Evolutionary conservation across 2,329 filamentous ascomycete species (phyloP), one percentile per base, ranked within the genome.

Genomic region (Arthrobotrys sinensis): DNA sequence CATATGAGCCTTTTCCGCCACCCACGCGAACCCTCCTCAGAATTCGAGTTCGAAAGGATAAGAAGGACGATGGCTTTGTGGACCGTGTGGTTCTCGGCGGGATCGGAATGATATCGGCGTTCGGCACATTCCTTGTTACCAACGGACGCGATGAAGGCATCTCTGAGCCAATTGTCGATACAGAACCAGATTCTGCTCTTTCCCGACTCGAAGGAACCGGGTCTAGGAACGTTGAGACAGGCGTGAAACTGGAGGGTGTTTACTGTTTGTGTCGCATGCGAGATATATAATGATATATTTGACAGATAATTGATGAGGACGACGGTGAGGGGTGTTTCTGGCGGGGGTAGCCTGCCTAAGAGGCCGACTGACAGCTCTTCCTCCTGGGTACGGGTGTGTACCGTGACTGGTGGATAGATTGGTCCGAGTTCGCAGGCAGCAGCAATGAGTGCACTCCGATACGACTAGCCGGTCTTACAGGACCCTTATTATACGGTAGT

Each of bases 91-190:
- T 87, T 86, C 87, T 87, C 88, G 85, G 86, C 87, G 86, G 86
- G 86, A 90, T 89, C 86, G 92, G 90, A 88, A 89, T 99, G 96
- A 98, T 91, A 94, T 94, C 89, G 91, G 96, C 94, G 96, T 97
- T 92, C 94, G 95, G 81, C 95, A 97, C 88, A 86, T 85, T 91
- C 92, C 95, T 97, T 98, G 94, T 97, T 96, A 93, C 89, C 86
- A 89, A 93, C 94, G 95, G 91, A 97, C 95, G 96, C 94, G 90
- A 93, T 91, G 89, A 92, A 91, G 92, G 93, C 91, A 96, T 92
- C 93, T 97, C 95, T 98, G 95, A 98, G 83, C 60, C 45, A 43
- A 63, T 65, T 67, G 40, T 71, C 66, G 45, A 76, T 24, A 60
- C 69, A 19, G 50, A 66, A 46, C 50, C 19, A 34, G 50, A 34